Percentiles rank a stretch among this genome's conserved stretches.
Evolutionary conservation across 2,329 filamentous ascomycete species (phyloP).

Genomic region (Microcyclosporella mali): DNA sequence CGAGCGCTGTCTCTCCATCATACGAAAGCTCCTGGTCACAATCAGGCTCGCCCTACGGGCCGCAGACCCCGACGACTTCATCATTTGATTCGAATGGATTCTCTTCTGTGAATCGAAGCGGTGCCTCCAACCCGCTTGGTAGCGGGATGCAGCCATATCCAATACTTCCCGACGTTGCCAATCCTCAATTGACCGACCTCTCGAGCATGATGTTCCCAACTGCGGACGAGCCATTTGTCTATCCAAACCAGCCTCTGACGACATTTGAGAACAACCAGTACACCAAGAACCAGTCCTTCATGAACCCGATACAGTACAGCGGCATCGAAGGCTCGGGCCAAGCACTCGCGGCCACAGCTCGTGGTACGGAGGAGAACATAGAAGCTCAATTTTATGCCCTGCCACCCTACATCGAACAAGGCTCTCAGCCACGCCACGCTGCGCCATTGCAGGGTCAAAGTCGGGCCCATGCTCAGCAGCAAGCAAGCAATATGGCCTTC

Average conservation of each 20-base stretch:
- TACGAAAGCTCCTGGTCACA: slow-evolving; percentile 20
- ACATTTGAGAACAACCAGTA: slow-evolving; percentile 43
- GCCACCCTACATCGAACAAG: slow-evolving; percentile 63
- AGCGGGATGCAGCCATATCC: slow-evolving; percentile 19
- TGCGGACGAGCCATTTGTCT: slow-evolving; percentile 65
- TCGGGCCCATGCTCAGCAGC: too few relatives aligned
- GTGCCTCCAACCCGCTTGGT: slow-evolving; percentile 15
- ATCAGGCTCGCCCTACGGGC: slow-evolving; percentile 21
- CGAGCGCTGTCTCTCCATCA: slow-evolving; percentile 11
- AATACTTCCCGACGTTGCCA: slow-evolving; percentile 27
- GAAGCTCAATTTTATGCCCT: slow-evolving; percentile 69
- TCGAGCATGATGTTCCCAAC: slow-evolving; percentile 74
- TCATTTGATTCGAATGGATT: slow-evolving; percentile 17
- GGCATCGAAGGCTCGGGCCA: slow-evolving; percentile 10
- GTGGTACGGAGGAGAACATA: slow-evolving; percentile 49
- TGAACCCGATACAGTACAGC: slow-evolving; percentile 11
- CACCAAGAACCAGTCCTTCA: slow-evolving; percentile 19
- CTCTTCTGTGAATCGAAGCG: slow-evolving; percentile 12
- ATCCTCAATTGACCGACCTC: slow-evolving; percentile 57
- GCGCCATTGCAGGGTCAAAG: slow-evolving; percentile 7
- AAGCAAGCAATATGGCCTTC: too few relatives aligned
- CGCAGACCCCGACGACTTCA: slow-evolving; percentile 20
- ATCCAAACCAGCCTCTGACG: slow-evolving; percentile 69
- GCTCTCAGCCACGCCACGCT: slow-evolving; percentile 20
- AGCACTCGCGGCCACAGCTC: slow-evolving; percentile 8